Percentiles rank a stretch among this genome's conserved stretches.
These are phyloP conservation scores for Backusella sp. DNA, from an alignment of 192 early-diverging fungal genomes.

Conservation along the genomic window DNA sequence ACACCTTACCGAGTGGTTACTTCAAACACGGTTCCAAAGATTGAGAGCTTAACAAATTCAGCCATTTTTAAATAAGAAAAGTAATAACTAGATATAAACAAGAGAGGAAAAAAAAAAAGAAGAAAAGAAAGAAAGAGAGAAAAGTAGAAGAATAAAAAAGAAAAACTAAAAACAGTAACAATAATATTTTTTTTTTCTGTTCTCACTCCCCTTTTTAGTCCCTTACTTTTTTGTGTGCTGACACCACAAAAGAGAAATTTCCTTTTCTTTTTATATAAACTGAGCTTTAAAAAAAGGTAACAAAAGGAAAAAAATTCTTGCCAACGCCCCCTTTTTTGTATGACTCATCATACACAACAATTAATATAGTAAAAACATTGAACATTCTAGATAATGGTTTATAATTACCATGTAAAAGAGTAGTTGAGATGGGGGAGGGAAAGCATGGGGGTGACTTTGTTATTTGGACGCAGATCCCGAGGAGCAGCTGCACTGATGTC, in stretches of 20 bases:
- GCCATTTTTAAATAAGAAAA: conserved; percentile 41
- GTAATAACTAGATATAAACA: background rate
- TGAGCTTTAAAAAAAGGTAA: background rate
- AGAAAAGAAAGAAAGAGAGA: background rate
- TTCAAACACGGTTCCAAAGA: conserved; percentile 83
- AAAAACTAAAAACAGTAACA: background rate
- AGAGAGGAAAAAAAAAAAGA: background rate
- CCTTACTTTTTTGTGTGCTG: conserved; percentile 1
- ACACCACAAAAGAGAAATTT: background rate
- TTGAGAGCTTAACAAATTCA: conserved; percentile 70
- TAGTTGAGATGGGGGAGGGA: too few species aligned
- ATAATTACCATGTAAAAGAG: background rate
- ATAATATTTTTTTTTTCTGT: background rate
- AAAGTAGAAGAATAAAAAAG: conserved; percentile 3
- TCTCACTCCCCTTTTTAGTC: background rate
- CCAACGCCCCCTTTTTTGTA: background rate
- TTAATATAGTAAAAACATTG: background rate
- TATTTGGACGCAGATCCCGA: conserved; percentile 2
- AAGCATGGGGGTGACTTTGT: background rate
- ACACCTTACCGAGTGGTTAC: conserved; percentile 62
- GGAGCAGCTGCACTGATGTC: conserved; percentile 10
- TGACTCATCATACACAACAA: background rate
- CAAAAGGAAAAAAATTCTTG: background rate
- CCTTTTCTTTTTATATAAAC: background rate
- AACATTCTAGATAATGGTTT: background rate